Evolutionary conservation across 331 rosid species (phyloP), one percentile per base, ranked within the genome.

Genomic region (Telfairia occidentalis): DNA sequence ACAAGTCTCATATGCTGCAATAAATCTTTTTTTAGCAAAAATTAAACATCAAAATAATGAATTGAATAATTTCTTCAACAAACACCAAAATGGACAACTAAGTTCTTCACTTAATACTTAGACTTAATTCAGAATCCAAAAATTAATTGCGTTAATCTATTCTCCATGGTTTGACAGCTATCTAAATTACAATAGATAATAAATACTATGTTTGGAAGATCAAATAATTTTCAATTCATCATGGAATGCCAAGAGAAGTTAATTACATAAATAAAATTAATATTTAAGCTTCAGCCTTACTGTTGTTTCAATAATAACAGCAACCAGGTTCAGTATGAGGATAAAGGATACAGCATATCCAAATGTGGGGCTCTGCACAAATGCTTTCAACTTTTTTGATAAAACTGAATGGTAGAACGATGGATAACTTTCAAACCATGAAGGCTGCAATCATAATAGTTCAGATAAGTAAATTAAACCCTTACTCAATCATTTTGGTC

Each of bases 241-340:
- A 71, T 71, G 18, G 7, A 13, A 30, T 71, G 60, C n/a, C 60
- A 70, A 46, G 15, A 70, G 60, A 70, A 70, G 28, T 45, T 70
- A 70, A 70, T 15, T 46, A 46, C 75, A 48, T 30, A 32, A 46
- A 71, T 45, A 50, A 80, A 84, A 53, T 24, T 61, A 78, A 65
- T 32, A 70, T 66, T 77, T 29, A 34, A 82, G 74, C 78, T 78
- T 42, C 76, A 74, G 83, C 30, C 90, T 71, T 91, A 95, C 98
- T 87, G 93, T 91, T 77, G 98, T 95, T 92, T 95, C 98, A 57
- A 87, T 80, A 61, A 95, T 81, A 81, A 95, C 98, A 55, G 98
- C 89, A 83, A 72, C 66, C 72, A 95, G 76, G 79, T 95, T 95
- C 73, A 95, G 54, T 38, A 95, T 15, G 53, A 95, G 97, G 58